A percentile compares a stretch with the other conserved stretches of the same genome.
phyloP scores from a whole-genome alignment of 441 rosid genomes.

The Populus tomentosa region DNA sequence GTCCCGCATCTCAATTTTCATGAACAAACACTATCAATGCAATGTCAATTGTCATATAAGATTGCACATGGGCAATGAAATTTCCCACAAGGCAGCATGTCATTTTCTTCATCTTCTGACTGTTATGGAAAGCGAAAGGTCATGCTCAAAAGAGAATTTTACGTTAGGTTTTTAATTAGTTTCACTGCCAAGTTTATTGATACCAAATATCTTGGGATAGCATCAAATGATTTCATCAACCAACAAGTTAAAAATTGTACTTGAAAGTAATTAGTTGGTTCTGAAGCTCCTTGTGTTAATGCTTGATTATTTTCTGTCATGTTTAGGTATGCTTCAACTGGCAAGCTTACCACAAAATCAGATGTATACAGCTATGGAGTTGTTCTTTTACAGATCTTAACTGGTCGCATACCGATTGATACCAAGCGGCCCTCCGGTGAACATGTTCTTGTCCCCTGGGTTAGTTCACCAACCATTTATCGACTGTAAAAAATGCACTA shows the following conservation, averaged over 20 bases:
- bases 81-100: constrained; percentile 19
- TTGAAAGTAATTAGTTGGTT: neutral
- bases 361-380: constrained; percentile 89
- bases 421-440: constrained; percentile 63
- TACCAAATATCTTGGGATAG: neutral
- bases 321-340: constrained; percentile 76
- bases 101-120: constrained; percentile 23
- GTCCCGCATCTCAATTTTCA: constrained; percentile 9
- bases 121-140: neutral
- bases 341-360: constrained; percentile 86
- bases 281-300: neutral
- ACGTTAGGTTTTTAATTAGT: neutral
- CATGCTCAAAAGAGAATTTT: neutral
- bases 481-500: neutral
- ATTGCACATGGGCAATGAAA: constrained; percentile 28
- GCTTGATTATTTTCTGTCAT: neutral
- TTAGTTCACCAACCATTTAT: constrained; percentile 26
- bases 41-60: constrained; percentile 17
- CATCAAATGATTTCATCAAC: neutral
- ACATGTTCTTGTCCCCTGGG: constrained; percentile 90
- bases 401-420: constrained; percentile 76
- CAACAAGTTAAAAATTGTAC: neutral
- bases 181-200: neutral
- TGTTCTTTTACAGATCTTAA: constrained; percentile 72
- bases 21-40: constrained; percentile 13